phyloP scores from a whole-genome alignment of 345 rosid species.

The Reutealis trisperma region DNA sequence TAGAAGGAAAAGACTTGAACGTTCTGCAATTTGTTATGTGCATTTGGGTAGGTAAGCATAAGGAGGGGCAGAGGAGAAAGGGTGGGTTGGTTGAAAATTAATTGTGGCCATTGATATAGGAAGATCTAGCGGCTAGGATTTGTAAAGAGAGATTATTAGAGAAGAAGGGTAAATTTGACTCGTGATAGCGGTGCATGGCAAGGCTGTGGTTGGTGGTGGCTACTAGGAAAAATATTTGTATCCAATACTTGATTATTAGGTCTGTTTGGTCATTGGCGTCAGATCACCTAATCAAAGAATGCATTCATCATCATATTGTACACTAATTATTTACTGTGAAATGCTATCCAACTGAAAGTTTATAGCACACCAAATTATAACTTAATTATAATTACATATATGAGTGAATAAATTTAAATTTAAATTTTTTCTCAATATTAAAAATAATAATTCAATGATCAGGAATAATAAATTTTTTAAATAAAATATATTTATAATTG shows the following conservation, averaged over 20 bases:
- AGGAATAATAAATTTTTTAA: too few species aligned
- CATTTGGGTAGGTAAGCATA: conserved; percentile 20
- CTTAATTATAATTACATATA: too few species aligned
- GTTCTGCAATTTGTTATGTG: neutral
- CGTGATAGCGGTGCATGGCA: conserved; percentile 5
- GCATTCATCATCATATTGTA: too few species aligned
- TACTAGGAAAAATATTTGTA: neutral
- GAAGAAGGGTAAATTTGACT: conserved; percentile 20
- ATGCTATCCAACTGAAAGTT: too few species aligned
- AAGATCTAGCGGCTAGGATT: neutral
- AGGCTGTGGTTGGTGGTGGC: conserved; percentile 25
- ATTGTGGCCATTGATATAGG: conserved; percentile 11
- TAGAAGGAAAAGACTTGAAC: neutral
- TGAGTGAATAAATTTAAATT: too few species aligned
- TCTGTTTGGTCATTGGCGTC: neutral
- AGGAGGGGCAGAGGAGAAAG: conserved; percentile 9
- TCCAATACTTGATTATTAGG: conserved; percentile 9
- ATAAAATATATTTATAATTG: too few species aligned
- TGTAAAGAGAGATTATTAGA: neutral
- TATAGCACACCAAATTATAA: too few species aligned
- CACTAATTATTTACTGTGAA: too few species aligned
- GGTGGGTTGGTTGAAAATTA: conserved; percentile 31
- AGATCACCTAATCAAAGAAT: conserved; percentile 4
- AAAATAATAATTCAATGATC: too few species aligned
- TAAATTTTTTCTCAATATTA: too few species aligned